Conservation (phyloP, 371 early-diverging fungal genomes). For the Conidiobolus incongruus region DNA sequence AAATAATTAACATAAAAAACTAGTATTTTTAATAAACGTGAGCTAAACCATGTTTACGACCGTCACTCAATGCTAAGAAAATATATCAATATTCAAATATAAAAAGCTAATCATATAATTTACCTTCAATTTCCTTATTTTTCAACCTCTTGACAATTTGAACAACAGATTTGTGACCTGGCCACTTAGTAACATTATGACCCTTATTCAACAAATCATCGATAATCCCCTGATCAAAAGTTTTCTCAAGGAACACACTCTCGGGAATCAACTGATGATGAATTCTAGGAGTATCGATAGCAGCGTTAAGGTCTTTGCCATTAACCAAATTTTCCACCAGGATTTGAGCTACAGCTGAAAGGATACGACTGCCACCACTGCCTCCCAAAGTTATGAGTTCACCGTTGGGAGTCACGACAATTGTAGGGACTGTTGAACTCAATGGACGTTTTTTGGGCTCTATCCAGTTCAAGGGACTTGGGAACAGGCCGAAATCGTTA, state of each 20-base stretch:
- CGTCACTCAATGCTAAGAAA: background rate
- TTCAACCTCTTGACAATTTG: background rate
- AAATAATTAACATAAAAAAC: too few relatives aligned
- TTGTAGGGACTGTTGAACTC: slow-evolving; percentile 72
- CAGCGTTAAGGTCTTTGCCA: slow-evolving; percentile 26
- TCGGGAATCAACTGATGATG: slow-evolving; percentile 90
- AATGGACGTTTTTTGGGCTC: slow-evolving; percentile 78
- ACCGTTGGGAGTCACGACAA: slow-evolving; percentile 44
- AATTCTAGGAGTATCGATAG: slow-evolving; percentile 66
- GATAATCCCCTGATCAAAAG: background rate
- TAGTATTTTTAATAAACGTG: background rate
- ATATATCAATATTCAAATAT: background rate
- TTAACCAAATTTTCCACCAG: background rate
- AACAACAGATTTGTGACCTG: background rate
- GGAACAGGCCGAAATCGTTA: slow-evolving; percentile 66
- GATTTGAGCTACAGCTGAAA: slow-evolving; percentile 55
- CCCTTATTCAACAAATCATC: background rate
- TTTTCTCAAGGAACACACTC: background rate
- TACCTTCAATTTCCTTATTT: background rate
- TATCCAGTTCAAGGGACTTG: slow-evolving; percentile 65
- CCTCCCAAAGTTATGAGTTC: slow-evolving; percentile 55
- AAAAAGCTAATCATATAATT: background rate
- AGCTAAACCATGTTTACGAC: background rate
- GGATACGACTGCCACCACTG: slow-evolving; percentile 87
- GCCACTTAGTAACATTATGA: background rate